phyloP scores from a whole-genome alignment of 2,329 filamentous ascomycete species.

The Cercospora sojina region DNA sequence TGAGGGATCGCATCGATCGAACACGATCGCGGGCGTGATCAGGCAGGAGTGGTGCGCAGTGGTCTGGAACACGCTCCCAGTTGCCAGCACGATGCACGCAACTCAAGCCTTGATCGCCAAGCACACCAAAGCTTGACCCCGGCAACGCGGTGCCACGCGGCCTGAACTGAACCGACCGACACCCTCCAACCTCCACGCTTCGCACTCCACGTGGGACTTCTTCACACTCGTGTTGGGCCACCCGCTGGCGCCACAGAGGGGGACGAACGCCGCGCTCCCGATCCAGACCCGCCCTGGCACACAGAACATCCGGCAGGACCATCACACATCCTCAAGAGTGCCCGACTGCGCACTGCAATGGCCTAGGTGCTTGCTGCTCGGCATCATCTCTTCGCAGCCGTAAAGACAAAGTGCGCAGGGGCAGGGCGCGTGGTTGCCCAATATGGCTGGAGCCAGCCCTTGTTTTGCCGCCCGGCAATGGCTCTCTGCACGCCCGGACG shows the following conservation, averaged over 20 bases:
- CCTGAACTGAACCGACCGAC: not conserved
- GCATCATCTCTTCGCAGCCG: not conserved
- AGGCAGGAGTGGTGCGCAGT: not conserved
- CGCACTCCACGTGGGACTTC: not conserved
- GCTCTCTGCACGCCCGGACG: constrained; percentile 19
- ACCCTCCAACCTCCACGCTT: not conserved
- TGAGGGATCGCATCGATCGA: not conserved
- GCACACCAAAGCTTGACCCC: constrained; percentile 2
- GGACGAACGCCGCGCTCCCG: too few species aligned
- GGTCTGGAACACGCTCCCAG: not conserved
- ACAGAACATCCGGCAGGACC: not conserved
- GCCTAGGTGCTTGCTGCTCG: not conserved
- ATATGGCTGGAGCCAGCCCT: constrained; percentile 13
- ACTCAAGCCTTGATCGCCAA: not conserved
- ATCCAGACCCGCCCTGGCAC: not conserved
- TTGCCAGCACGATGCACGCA: not conserved
- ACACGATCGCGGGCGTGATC: not conserved
- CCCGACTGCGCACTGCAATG: not conserved
- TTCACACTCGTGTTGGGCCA: not conserved
- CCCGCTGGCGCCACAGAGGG: not conserved
- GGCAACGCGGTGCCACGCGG: not conserved
- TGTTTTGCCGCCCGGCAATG: constrained; percentile 21
- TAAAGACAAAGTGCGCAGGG: not conserved
- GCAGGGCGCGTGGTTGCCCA: not conserved
- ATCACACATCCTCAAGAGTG: not conserved